Evolutionary conservation across 306 rosid species (phyloP), one percentile per base, ranked within the genome.

Genomic region (Inga oerstediana): DNA sequence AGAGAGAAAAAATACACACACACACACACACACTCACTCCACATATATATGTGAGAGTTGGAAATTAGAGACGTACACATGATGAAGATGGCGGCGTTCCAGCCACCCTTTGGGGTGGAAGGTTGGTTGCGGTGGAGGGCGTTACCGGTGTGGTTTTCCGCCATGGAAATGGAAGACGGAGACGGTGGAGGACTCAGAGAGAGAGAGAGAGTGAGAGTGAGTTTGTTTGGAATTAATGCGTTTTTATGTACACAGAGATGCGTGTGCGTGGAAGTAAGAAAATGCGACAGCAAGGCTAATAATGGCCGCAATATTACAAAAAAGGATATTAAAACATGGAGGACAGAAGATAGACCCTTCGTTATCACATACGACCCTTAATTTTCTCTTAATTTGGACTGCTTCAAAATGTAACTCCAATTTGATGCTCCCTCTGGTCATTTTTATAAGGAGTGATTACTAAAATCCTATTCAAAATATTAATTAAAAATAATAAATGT

Each of bases 21-120:
- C 4, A 35, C 4, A 5, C 5, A 37, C 5, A 37, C 8, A 6
- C 43, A 39, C 43, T 5, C 43, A 27, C 0, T 37, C 7, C 7
- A 37, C 14, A 14, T 14, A 13, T 48, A 0, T 48, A 13, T 48
- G 19, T 49, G 54, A 10, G 54, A 49, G 54, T 49, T 3, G 17
- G 14, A 49, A 49, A 54, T 4, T 19, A 49, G 17, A 3, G 37
- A 24, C 91, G 83, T 46, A 88, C 91, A 85, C 4, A 88, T 83
- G 81, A 88, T 88, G 89, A 85, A 88, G 78, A 88, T 83, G 49
- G 91, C 91, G 70, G 91, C 91, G 48, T 76, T 56, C 91, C 91
- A 88, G 27, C 91, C 91, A 74, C 89, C 91, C 41, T 46, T 74
- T 16, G 17, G 0, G 82, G 81, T 3, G 10, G 86, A 3, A 62